A percentile compares a stretch with the other conserved stretches of the same genome.
phyloP scores from a whole-genome alignment of 805 yeast genomes.

The Saccharomycopsis selenospora region DNA sequence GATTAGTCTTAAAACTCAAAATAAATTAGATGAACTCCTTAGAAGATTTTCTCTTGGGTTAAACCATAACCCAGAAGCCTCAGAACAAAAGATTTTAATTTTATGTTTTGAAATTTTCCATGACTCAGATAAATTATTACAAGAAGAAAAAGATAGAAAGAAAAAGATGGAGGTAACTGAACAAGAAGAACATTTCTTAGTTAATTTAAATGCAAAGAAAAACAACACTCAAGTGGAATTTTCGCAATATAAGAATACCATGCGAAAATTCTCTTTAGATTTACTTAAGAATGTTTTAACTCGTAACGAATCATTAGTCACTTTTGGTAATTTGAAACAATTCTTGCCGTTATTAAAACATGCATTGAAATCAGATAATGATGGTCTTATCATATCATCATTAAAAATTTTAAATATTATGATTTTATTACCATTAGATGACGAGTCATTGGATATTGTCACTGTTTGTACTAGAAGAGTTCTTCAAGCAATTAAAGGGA shows the following conservation, averaged over 20 bases:
- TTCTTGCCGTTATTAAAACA: conserved; percentile 67
- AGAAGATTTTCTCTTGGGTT: conserved; percentile 76
- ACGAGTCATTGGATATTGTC: conserved; percentile 39
- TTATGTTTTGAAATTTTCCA: conserved; percentile 68
- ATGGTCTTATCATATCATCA: conserved; percentile 65
- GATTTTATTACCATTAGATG: conserved; percentile 55
- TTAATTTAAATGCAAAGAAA: conserved; percentile 59
- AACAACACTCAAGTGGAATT: conserved; percentile 47
- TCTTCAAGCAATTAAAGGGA: conserved; percentile 58
- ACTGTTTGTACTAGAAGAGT: conserved; percentile 54
- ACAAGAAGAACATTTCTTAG: conserved; percentile 60
- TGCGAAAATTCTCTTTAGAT: conserved; percentile 75
- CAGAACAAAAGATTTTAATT: conserved; percentile 51
- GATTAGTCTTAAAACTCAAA: conserved; percentile 59
- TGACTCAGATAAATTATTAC: conserved; percentile 36
- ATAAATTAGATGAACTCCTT: conserved; percentile 70
- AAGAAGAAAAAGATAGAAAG: conserved; percentile 22
- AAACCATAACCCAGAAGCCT: conserved; percentile 55
- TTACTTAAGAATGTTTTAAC: conserved; percentile 63
- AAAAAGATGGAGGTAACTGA: conserved; percentile 30
- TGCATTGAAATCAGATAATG: conserved; percentile 59
- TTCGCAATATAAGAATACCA: conserved; percentile 47
- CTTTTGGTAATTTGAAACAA: conserved; percentile 54
- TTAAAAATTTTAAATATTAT: conserved; percentile 55
- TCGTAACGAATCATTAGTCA: conserved; percentile 52